A percentile compares a stretch with the other conserved stretches of the same genome.
phyloP scores from a whole-genome alignment of 192 early-diverging fungal species.

The Coemansia sp. region DNA sequence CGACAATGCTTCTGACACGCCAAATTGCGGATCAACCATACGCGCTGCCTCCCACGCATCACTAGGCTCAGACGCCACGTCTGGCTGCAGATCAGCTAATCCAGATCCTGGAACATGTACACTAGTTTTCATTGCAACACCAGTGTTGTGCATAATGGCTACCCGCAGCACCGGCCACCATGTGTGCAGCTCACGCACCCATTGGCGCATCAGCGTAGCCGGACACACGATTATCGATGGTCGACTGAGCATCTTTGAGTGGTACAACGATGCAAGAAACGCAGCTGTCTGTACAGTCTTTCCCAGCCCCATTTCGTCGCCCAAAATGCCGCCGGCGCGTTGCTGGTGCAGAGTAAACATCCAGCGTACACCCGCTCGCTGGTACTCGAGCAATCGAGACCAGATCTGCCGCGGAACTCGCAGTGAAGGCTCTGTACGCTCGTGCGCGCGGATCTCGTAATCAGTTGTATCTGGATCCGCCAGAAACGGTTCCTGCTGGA shows the following conservation, averaged over 20 bases:
- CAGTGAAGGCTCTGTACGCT: slow-evolving; percentile 26
- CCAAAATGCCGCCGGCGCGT: slow-evolving; percentile 86
- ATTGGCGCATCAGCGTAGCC: slow-evolving; percentile 77
- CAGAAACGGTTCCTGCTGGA: slow-evolving; percentile 42
- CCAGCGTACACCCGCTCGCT: slow-evolving; percentile 83
- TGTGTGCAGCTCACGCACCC: slow-evolving; percentile 78
- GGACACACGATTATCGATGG: slow-evolving; percentile 70
- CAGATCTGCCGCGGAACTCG: slow-evolving; percentile 82
- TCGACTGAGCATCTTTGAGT: slow-evolving; percentile 64
- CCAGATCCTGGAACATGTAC: neutral
- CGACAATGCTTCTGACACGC: neutral
- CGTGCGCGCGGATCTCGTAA: slow-evolving; percentile 28
- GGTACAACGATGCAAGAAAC: slow-evolving; percentile 76
- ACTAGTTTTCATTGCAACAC: slow-evolving; percentile 64
- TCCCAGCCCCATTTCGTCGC: slow-evolving; percentile 95
- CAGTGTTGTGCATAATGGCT: slow-evolving; percentile 83
- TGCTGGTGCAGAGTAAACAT: slow-evolving; percentile 85
- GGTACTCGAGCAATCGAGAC: slow-evolving; percentile 82
- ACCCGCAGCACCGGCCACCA: slow-evolving; percentile 90
- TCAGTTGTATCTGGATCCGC: slow-evolving; percentile 34
- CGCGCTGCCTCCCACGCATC: slow-evolving; percentile 18
- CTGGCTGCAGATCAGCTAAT: neutral
- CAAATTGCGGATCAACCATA: slow-evolving; percentile 14
- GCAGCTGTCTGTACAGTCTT: slow-evolving; percentile 91
- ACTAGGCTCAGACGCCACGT: neutral